Evolutionary conservation across 345 rosid genomes (phyloP), one percentile per base, ranked within the genome.

Genomic region (Abelmoschus esculentus): DNA sequence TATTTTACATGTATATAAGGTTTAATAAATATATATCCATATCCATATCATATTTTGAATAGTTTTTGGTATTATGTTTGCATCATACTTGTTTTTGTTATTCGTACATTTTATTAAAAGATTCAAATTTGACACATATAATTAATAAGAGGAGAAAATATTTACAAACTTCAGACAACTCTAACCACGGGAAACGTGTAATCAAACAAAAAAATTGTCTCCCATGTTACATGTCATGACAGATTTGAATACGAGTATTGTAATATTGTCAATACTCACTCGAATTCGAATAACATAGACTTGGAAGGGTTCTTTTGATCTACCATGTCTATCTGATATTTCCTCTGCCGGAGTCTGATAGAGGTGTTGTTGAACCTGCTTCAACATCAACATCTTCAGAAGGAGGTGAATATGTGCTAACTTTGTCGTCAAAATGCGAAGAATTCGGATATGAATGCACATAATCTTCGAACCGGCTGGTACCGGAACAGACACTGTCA

Each of bases 391-490:
- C 64, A 72, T 61, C 83, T 34, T 82, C 79, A 26, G 61, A 79
- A 4, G 61, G 66, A 7, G 80, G 77, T 2, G 89, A 83, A 63
- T 76, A 73, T 1, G 72, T 49, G 38, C 83, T 78, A 13, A 52
- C 77, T 65, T 84, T 82, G 72, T 49, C 59, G 12, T 80, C 89
- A 10, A 62, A 59, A 69, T 61, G 73, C 1, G 83, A 78, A n/a
- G 83, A 81, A 40, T 58, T 38, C 7, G 70, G 80, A 69, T 72
- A 79, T 0, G 96, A 86, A 76, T 85, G 80, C 76, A 75, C 81
- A 67, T 72, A 86, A 73, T 86, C 90, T 52, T 84, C 88, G 49
- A 76, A 76, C 61, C 78, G 59, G 59, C 1, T 3, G 15, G 61
- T 22, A 26, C 14, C 80, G 1, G 42, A 69, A 1, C 66, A 29